Conservation (phyloP, 139 green algal genomes). For the Picochlorum sp. region DNA sequence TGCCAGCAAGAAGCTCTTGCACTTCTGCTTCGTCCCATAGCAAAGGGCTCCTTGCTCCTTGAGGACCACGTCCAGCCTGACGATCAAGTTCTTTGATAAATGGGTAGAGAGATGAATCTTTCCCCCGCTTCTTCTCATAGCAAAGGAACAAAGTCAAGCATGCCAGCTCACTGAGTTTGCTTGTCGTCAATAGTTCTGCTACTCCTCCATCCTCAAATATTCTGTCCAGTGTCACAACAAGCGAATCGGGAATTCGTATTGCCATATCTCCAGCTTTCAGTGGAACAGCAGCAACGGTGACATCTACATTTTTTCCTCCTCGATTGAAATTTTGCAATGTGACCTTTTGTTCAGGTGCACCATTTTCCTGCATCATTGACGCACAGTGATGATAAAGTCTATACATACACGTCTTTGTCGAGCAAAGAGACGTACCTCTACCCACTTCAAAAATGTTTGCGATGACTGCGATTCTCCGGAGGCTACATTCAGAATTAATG, state of each 20-base stretch:
- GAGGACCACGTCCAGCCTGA: slow-evolving; percentile 15
- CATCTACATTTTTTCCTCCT: slow-evolving; percentile 21
- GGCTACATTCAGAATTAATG: background rate
- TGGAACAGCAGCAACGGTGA: slow-evolving; percentile 26
- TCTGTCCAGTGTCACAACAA: slow-evolving; percentile 75
- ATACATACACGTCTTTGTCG: background rate
- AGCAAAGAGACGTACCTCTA: background rate
- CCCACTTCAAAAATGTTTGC: background rate
- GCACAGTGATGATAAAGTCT: background rate
- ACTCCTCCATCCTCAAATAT: slow-evolving; percentile 65
- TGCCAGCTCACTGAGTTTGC: slow-evolving; percentile 85
- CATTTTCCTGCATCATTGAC: background rate
- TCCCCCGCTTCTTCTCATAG: slow-evolving; percentile 89
- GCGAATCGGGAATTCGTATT: slow-evolving; percentile 61
- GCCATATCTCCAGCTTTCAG: slow-evolving; percentile 51
- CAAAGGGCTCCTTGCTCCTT: slow-evolving; percentile 69
- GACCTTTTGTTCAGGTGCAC: background rate
- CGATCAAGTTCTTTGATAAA: slow-evolving; percentile 88
- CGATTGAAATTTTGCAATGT: background rate
- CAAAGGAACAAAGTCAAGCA: slow-evolving; percentile 84
- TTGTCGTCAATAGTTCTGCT: slow-evolving; percentile 83
- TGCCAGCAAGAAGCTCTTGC: slow-evolving; percentile 50
- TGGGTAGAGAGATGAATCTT: slow-evolving; percentile 57
- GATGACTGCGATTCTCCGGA: background rate
- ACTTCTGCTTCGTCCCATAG: slow-evolving; percentile 72